Evolutionary conservation across 1,284 basidiomycete genomes (phyloP), one percentile per base, ranked within the genome.

Genomic region (Sanghuangporus weigelae): DNA sequence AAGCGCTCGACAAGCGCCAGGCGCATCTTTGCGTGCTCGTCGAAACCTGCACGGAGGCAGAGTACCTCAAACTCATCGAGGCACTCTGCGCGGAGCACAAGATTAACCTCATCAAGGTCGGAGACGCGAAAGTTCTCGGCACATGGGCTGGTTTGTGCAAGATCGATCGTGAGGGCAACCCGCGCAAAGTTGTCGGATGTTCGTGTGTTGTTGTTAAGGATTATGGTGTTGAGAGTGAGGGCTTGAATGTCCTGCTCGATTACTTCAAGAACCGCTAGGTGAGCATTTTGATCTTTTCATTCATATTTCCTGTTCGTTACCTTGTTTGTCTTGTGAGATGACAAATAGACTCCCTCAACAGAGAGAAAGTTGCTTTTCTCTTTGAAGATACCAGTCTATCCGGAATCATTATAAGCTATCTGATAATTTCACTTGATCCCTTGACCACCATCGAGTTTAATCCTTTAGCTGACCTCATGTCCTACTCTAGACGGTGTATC

Each of bases 41-140:
- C 77, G 96, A 99, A 88, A 95, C 95, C 67, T 97, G 95, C 85
- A 96, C 92, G 67, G 96, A 98, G 83, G 93, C 95, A 72, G 96
- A 98, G 82, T 98, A 99, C 87, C 92, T 98, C 86, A 98, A 98
- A 85, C 93, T 99, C 82, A 97, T 98, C 71, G 96, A 98, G 83
- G 96, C 96, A 61, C 93, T 98, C 75, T 98, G 96, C 79, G 93
- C 94, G 71, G 96, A 98, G 84, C 94, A 98, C 88, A 95, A 95
- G 80, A 98, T 98, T 82, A 95, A 96, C 85, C 83, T 98, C 70
- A 98, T 98, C 90, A 98, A 98, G 83, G 95, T 99, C 74, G 87
- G 87, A 72, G 96, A 98, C 80, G 92, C 94, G 75, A 99, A 99
- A 84, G 89, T 96, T 71, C 90, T 99, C 73, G 96, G 96, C 65